Evolutionary conservation across 495 filamentous ascomycete species (phyloP).

Genomic region (Penicillium lividum): DNA sequence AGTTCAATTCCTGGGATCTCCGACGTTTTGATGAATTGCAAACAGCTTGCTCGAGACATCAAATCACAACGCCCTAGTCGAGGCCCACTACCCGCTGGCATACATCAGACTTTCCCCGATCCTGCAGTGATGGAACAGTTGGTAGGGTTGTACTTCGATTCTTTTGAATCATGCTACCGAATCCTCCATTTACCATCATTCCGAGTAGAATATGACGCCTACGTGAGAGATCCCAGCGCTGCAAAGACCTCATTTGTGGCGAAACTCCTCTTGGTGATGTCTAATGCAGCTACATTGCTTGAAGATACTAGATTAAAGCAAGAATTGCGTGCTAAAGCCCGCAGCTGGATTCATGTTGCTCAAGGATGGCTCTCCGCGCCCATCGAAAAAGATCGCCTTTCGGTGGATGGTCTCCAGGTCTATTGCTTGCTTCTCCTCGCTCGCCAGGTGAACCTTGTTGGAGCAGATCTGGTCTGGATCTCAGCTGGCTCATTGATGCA

Average conservation of each 20-base stretch:
- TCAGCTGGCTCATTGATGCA: conserved; percentile 50
- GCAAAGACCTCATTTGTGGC: conserved; percentile 28
- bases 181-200: conserved; percentile 52
- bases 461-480: conserved; percentile 54
- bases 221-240: conserved; percentile 34
- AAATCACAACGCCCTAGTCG: conserved; percentile 29
- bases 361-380: conserved; percentile 55
- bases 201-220: conserved; percentile 42
- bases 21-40: no score
- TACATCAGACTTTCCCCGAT: conserved; percentile 21
- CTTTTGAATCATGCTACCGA: conserved; percentile 49
- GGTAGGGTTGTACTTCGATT: conserved; percentile 45
- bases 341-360: conserved; percentile 48
- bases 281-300: conserved; percentile 40
- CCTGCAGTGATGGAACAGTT: conserved; percentile 42
- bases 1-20: no score
- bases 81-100: conserved; percentile 18
- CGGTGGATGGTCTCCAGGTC: conserved; percentile 46
- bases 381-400: conserved; percentile 48
- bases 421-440: conserved; percentile 54
- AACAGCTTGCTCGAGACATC: conserved; percentile 23
- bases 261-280: conserved; percentile 48
- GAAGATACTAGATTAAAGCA: conserved; percentile 20
- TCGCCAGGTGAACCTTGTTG: conserved; percentile 46
- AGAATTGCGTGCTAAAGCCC: conserved; percentile 30